phyloP scores from a whole-genome alignment of 352 stramenopile genomes.

The Globisporangium solare region DNA sequence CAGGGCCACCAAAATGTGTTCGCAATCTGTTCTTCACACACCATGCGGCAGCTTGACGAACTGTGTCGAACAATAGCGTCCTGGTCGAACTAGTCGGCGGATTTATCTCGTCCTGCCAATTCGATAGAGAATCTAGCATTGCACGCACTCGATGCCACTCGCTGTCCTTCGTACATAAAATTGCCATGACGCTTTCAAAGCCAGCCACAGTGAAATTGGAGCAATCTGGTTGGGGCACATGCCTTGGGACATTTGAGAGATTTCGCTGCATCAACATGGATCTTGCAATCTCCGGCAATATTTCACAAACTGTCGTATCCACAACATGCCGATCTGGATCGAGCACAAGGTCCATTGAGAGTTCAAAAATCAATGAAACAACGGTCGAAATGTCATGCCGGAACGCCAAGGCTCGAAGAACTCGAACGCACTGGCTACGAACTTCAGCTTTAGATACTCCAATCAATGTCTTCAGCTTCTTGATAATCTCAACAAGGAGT shows the following conservation, averaged over 20 bases:
- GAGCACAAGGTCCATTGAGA: conserved; percentile 13
- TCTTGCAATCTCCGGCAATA: conserved; percentile 4
- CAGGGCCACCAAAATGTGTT: conserved; percentile 69
- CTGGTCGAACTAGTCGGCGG: conserved; percentile 3
- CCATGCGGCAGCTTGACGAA: conserved; percentile 59
- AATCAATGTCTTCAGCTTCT: conserved; percentile 8
- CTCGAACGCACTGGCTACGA: conserved; percentile 8
- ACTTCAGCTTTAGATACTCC: neutral
- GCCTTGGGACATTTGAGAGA: conserved; percentile 2
- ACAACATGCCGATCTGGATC: conserved; percentile 7
- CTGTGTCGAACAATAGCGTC: conserved; percentile 20
- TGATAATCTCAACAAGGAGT: conserved; percentile 1
- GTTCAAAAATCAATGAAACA: conserved; percentile 9
- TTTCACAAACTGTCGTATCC: neutral
- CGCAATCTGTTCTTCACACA: conserved; percentile 68
- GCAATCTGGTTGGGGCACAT: neutral
- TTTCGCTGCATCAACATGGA: conserved; percentile 10
- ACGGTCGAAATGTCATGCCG: conserved; percentile 5
- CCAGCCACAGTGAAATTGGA: conserved; percentile 28
- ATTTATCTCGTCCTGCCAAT: neutral
- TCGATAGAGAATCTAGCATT: conserved; percentile 5
- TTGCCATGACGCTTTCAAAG: conserved; percentile 40
- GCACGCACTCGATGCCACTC: conserved; percentile 36
- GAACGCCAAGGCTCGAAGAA: conserved; percentile 11
- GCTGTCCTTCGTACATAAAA: conserved; percentile 25